Conservation (phyloP, 441 rosid species). For the Populus hybrid region DNA sequence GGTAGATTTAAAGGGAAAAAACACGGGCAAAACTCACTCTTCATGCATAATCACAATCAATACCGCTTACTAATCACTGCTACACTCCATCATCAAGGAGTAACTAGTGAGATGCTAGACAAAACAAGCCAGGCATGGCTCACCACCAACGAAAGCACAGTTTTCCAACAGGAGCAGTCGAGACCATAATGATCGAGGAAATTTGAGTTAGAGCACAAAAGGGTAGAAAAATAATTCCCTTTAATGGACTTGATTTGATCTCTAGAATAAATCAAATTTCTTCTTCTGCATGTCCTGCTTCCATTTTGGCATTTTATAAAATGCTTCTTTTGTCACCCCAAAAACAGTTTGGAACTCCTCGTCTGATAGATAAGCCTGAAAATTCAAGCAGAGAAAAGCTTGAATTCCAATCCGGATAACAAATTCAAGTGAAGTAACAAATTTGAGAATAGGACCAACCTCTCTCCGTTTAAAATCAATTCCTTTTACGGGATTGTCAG, state of each 20-base stretch:
- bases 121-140: conserved; percentile 20
- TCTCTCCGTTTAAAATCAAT: conserved; percentile 76
- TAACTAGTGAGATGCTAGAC: conserved; percentile 27
- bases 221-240: conserved; percentile 21
- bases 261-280: conserved; percentile 86
- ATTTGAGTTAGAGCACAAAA: conserved; percentile 11
- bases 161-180: conserved; percentile 11
- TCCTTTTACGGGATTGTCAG: conserved; percentile 71
- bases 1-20: conserved; percentile 11
- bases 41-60: conserved; percentile 42
- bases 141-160: conserved; percentile 15
- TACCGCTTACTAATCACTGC: conserved; percentile 28
- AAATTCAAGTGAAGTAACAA: background rate
- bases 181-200: conserved; percentile 16
- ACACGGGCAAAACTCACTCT: conserved; percentile 36
- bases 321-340: conserved; percentile 61
- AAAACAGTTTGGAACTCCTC: conserved; percentile 80
- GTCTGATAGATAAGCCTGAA: conserved; percentile 81
- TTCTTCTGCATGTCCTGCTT: conserved; percentile 95
- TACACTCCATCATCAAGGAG: conserved; percentile 22
- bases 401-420: background rate
- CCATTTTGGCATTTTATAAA: conserved; percentile 81
- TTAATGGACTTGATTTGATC: background rate
- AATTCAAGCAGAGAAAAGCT: conserved; percentile 12
- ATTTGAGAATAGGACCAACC: conserved; percentile 42